Base-by-base conservation (phyloP, 2,329 filamentous ascomycete species). In the Endothia cerciana region DNA sequence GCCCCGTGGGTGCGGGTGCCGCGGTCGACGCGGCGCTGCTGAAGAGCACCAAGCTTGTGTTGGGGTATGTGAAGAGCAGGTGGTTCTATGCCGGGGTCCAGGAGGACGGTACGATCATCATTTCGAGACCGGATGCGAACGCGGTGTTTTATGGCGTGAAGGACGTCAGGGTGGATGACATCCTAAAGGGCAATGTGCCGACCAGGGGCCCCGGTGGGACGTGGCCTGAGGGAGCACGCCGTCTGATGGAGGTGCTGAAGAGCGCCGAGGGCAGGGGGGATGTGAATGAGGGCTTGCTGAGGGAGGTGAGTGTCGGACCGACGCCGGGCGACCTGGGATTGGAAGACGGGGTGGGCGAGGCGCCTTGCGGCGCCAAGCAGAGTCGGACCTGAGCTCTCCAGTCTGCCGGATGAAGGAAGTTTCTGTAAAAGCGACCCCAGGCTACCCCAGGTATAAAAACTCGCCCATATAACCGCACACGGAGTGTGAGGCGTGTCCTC, bases 81-180 rank as follows among this genome's bases (percentile, higher is more conserved):
- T 90, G 90, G 4, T 84, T 92, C 66, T 92, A 92, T 70, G 89
- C 88, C 3, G 89, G 89, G 2, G 83, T 91, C 0, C 88, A 91
- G 69, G 81, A 91, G n/a, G 89, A 92, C 71, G 90, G 90, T 25
- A 91, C 90, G 0, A 82, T 92, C n/a, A 82, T 93, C 63, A 89
- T 92, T 60, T 89, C 91, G 73, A 83, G 89, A 43, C 85, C 82
- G 0, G 89, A 92, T 71, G 89, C 91, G 72, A 93, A 92, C 71
- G 88, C 89, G 71, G 82, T 85, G 15, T 92, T 92, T 72, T 93
- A 91, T 72, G 85, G 86, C 17, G 81, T 53, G n/a, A 67, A 66
- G 41, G 71, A 68, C 45, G 62, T 71, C 43, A 62, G 65, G 11
- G 68, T 69, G 45, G 62, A 60, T 0, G 63, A 69, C n/a, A 70